Base-by-base conservation (phyloP, 2,329 filamentous ascomycete species). In the Rutstroemia sp. region DNA sequence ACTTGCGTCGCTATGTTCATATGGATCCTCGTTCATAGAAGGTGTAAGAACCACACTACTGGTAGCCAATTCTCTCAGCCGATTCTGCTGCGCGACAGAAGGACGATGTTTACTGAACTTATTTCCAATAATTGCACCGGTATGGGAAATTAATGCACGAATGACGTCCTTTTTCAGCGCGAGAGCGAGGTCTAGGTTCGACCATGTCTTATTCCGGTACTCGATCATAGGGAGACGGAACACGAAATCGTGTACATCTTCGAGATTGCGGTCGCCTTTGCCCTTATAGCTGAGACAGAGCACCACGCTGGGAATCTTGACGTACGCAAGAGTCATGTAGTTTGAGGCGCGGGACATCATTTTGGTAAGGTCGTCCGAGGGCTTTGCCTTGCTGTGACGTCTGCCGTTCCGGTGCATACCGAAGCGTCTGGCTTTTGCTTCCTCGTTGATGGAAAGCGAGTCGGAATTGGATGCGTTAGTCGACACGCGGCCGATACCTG, bases 151-250 rank as follows among this genome's bases (percentile, higher is more conserved):
- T 47, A 99, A 79, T 0, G 94, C 92, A 67, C 91, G 89, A 68
- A 96, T 89, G 57, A 97, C 88, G 48, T 95, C 92, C 69, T 92
- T 95, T 75, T 99, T 97, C 54, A 99, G 79, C 14, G 91, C 88
- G 48, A 97, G 78, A 0, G 92, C 92, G 9, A 99, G 82, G 67
- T 99, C 94, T 6, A 99, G 80, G 70, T 97, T 99, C 6, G 91
- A 96, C 94, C 94, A 99, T 8, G 92, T 97, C 77, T 99, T 99
- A 78, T 99, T 99, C 61, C 90, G 84, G 75, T 96, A 97, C 70
- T 99, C 94, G 48, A 99, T 85, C 2, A 88, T 87, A 3, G 94
- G 94, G 73, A 99, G 83, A 36, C 90, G 86, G 80, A 99, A 99
- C 49, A 99, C 94, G 64, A 99, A 95, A 68, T 97, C 87, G 72